Evolutionary conservation across 2,329 filamentous ascomycete species (phyloP), one percentile per base, ranked within the genome.

Genomic region (Fusarium napiforme): DNA sequence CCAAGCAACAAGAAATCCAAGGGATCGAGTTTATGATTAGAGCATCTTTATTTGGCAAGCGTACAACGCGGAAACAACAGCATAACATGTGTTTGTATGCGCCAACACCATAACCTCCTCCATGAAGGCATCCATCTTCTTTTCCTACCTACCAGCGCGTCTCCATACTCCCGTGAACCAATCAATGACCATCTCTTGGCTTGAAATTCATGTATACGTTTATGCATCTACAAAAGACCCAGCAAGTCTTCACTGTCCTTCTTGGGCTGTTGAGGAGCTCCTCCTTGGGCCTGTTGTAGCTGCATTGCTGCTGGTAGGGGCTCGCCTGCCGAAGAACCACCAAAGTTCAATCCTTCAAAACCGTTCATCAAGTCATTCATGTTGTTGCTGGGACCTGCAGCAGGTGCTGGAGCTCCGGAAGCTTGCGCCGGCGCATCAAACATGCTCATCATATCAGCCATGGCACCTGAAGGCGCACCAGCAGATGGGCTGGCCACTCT

Each of bases 281-380:
- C 75, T 11, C 75, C 78, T 39, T 83, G 80, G 9, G 79, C 77
- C 57, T 82, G 80, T 56, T 84, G 82, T 72, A 90, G 80, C 78
- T 93, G 88, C 80, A 90, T 88, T 16, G 86, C 85, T 9, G 92
- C 86, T 21, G 92, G 91, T 37, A 92, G 87, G 23, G 93, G 90
- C 74, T 91, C 89, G 72, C 86, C 89, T 21, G 78, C 72, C 56
- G 78, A 75, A 30, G 85, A 83, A 45, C 89, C 90, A 52, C 91
- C 89, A 79, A 99, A 85, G 83, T 94, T 91, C 84, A 99, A 86
- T 9, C 90, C 91, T 34, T 91, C 93, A 79, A 99, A 97, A 2
- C 95, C 95, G 79, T 94, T 94, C 86, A 98, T 92, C 78, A 99
- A 85, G 82, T 98, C 95, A 74, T 93, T 93, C 87, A 97, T 89